phyloP scores from a whole-genome alignment of 345 rosid genomes.

The Lagerstroemia speciosa region DNA sequence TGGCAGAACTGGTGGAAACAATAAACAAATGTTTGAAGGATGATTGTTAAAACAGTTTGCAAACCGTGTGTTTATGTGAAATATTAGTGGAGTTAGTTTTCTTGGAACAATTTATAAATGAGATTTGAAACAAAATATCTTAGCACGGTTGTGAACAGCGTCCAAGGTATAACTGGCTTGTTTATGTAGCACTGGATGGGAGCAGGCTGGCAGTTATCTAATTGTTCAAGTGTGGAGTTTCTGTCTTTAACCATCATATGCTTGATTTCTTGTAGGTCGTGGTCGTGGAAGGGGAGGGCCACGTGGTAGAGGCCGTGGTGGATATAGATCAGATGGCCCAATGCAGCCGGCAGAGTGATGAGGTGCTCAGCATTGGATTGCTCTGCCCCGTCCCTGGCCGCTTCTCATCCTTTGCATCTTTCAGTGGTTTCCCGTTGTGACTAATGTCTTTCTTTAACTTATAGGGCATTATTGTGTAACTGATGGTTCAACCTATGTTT shows the following conservation, averaged over 20 bases:
- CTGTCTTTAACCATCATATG: not conserved
- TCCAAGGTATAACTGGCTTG: too few relatives aligned
- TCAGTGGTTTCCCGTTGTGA: not conserved
- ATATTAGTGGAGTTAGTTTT: too few relatives aligned
- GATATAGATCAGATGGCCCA: conserved; percentile 45
- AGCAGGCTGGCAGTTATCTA: too few relatives aligned
- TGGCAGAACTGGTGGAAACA: not conserved
- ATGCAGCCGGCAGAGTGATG: conserved; percentile 47
- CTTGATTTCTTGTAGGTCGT: conserved; percentile 16
- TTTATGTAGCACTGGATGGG: too few relatives aligned
- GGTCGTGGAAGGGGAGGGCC: conserved; percentile 61
- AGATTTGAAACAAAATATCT: too few relatives aligned
- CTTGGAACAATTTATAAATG: too few relatives aligned
- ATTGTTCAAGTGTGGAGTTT: not conserved
- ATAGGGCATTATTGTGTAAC: conserved; percentile 2
- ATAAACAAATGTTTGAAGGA: not conserved
- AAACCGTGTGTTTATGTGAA: too few relatives aligned
- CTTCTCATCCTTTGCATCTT: conserved; percentile 1
- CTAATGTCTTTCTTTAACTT: conserved; percentile 1
- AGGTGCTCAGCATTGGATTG: conserved; percentile 7
- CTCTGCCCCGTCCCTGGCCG: not conserved
- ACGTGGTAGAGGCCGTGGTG: conserved; percentile 81
- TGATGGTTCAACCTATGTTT: not conserved
- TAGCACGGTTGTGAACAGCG: too few relatives aligned
- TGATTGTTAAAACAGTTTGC: too few relatives aligned